A percentile compares a stretch with the other conserved stretches of the same genome.
These are phyloP conservation scores for Erodium trifolium DNA, from an alignment of 441 rosid genomes.

Conservation along the genomic window DNA sequence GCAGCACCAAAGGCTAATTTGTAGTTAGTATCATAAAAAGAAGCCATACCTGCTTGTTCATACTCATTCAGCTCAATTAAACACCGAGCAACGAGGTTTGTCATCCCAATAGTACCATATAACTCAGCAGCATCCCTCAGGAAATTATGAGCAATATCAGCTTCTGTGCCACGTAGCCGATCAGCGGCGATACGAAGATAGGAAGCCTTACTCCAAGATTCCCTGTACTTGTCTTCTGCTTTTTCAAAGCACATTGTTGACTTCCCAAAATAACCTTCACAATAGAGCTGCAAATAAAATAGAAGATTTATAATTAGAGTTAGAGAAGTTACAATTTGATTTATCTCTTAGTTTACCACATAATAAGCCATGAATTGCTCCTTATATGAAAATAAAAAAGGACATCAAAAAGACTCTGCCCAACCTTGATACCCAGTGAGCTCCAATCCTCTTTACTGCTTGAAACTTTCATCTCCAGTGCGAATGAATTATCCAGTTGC, in stretches of 20 bases:
- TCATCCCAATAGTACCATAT: too few species aligned
- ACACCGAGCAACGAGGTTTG: slow-evolving; percentile 28
- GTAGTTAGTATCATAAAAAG: too few species aligned
- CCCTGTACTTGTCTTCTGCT: slow-evolving; percentile 35
- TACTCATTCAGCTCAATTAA: slow-evolving; percentile 30
- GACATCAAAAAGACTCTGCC: neutral
- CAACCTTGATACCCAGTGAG: slow-evolving; percentile 40
- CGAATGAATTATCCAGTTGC: slow-evolving; percentile 31
- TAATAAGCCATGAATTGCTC: neutral
- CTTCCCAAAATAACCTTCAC: slow-evolving; percentile 36
- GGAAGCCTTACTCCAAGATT: slow-evolving; percentile 32
- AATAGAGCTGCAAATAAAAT: slow-evolving; percentile 32
- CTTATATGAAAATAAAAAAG: neutral
- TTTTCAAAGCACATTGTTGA: slow-evolving; percentile 43
- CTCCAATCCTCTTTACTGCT: slow-evolving; percentile 49
- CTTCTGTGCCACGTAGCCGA: slow-evolving; percentile 13
- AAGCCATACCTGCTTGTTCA: slow-evolving; percentile 16
- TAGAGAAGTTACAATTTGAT: neutral
- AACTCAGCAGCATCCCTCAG: slow-evolving; percentile 19
- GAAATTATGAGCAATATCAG: slow-evolving; percentile 14
- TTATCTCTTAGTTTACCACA: neutral
- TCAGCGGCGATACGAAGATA: slow-evolving; percentile 32
- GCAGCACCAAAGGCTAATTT: neutral
- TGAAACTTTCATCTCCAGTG: slow-evolving; percentile 37
- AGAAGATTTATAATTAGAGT: neutral